Evolutionary conservation across 192 early-diverging fungal genomes (phyloP).

Genomic region (Backusella mclennaniae): DNA sequence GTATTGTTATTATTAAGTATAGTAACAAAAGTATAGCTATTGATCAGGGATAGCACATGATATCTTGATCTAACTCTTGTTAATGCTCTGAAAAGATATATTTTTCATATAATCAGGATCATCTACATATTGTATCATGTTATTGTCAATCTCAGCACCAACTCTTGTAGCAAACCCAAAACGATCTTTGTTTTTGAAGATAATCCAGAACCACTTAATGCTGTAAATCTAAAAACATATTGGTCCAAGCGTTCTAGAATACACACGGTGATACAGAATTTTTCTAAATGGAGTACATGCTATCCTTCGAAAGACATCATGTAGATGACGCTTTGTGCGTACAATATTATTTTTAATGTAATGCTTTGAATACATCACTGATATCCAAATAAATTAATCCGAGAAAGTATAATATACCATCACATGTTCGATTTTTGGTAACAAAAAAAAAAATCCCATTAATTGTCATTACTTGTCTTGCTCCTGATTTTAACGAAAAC

Average conservation of each 20-base stretch:
- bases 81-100: neutral
- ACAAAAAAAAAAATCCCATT: too few relatives aligned
- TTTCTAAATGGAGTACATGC: neutral
- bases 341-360: neutral
- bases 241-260: neutral
- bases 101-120: neutral
- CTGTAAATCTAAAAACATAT: neutral
- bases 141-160: neutral
- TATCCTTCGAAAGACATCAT: neutral
- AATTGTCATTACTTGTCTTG: too few relatives aligned
- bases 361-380: too few relatives aligned
- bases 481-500: too few relatives aligned
- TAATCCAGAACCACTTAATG: neutral
- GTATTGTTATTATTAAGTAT: too few relatives aligned
- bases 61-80: too few relatives aligned
- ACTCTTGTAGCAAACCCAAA: neutral
- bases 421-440: too few relatives aligned
- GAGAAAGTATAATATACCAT: too few relatives aligned
- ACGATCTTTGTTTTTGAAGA: neutral
- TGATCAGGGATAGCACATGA: too few relatives aligned
- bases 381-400: too few relatives aligned
- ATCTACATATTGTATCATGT: neutral
- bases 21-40: too few relatives aligned
- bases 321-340: neutral
- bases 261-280: neutral